A percentile compares a stretch with the other conserved stretches of the same genome.
These are phyloP conservation scores for Botryotinia convoluta DNA, from an alignment of 2,329 filamentous ascomycete species.

Conservation along the genomic window DNA sequence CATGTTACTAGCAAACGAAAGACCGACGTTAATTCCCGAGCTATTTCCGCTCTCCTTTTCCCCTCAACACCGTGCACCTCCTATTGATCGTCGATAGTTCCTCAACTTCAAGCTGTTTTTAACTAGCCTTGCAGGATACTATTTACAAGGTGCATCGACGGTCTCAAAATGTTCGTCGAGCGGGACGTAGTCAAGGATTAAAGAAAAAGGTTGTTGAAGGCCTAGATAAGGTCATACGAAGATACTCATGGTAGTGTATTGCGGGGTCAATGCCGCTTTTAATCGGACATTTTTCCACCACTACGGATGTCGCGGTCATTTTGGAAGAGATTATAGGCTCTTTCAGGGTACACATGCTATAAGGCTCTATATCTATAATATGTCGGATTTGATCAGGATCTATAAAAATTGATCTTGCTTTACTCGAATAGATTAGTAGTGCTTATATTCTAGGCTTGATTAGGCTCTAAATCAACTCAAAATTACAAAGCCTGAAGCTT, in stretches of 20 bases:
- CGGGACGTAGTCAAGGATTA: background rate
- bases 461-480: no score
- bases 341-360: no score
- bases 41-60: background rate
- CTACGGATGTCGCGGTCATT: no score
- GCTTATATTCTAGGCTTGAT: no score
- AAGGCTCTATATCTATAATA: no score
- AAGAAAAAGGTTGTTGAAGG: background rate
- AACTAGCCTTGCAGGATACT: background rate
- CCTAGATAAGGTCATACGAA: background rate
- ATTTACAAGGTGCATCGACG: background rate
- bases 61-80: background rate
- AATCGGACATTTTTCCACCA: slow-evolving; percentile 9
- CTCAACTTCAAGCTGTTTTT: background rate
- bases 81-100: background rate
- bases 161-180: background rate
- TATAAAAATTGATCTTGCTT: no score
- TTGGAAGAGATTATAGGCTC: no score
- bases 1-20: background rate
- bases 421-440: no score
- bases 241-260: background rate
- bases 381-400: no score
- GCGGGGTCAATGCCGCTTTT: slow-evolving; percentile 23
- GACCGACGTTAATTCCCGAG: background rate
- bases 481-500: no score